Evolutionary conservation across 1,139 yeast genomes (phyloP).

Genomic region (Suhomyces anneliseae): DNA sequence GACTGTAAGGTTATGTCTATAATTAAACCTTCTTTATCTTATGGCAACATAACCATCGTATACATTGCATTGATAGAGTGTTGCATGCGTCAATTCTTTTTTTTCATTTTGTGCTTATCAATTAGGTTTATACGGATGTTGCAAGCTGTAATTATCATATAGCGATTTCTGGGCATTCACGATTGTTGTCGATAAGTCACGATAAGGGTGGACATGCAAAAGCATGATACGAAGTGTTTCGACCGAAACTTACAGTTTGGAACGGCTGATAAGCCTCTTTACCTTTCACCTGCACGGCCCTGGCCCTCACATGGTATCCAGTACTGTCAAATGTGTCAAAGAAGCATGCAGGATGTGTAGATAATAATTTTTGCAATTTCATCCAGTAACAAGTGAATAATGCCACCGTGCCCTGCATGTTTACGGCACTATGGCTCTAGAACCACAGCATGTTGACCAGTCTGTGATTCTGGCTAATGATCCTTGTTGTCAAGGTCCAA

Average conservation of each 20-base stretch:
- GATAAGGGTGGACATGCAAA: no score
- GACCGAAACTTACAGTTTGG: not conserved
- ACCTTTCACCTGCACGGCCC: not conserved
- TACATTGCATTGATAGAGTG: no score
- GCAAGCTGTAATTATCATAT: not conserved
- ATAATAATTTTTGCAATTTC: not conserved
- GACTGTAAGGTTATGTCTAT: no score
- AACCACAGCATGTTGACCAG: not conserved
- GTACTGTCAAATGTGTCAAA: slow-evolving; percentile 7
- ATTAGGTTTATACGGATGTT: not conserved
- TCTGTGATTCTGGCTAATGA: no score
- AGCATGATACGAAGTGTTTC: no score
- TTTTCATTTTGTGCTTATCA: no score
- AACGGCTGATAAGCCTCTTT: not conserved
- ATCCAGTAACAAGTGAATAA: not conserved
- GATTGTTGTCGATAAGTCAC: no score
- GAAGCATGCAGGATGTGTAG: slow-evolving; percentile 3
- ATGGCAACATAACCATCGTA: no score
- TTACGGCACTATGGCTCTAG: not conserved
- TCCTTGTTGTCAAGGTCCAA: no score
- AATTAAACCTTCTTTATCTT: no score
- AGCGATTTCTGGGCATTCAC: not conserved
- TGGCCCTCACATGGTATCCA: not conserved
- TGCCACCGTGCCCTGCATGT: not conserved
- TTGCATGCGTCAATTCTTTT: not conserved